Conservation (phyloP, 768 basidiomycete genomes). For the Tulasnella sp. region DNA sequence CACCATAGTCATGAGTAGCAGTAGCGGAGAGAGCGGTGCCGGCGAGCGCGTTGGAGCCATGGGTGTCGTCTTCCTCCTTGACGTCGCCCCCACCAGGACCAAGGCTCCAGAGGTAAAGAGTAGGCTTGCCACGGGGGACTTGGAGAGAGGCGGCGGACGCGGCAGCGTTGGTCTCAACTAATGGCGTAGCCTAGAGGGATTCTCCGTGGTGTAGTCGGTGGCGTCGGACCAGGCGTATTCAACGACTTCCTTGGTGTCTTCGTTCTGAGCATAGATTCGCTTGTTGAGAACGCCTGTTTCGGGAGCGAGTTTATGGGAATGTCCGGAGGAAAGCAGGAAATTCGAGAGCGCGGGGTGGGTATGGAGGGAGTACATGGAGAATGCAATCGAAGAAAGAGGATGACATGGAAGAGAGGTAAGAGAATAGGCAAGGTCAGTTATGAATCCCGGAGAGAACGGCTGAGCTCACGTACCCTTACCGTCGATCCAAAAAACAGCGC, state of each 20-base stretch:
- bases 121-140: neutral
- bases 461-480: neutral
- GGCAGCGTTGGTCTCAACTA: neutral
- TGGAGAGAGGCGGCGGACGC: slow-evolving; percentile 9
- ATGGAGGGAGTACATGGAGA: neutral
- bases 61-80: slow-evolving; percentile 1
- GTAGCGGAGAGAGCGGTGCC: neutral
- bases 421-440: neutral
- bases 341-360: neutral
- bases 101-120: neutral
- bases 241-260: slow-evolving; percentile 17
- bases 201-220: slow-evolving; percentile 12
- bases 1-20: neutral
- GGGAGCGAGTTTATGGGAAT: neutral
- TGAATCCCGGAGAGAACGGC: neutral
- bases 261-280: neutral
- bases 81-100: neutral
- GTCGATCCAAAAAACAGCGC: slow-evolving; percentile 16
- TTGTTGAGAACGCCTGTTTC: slow-evolving; percentile 3
- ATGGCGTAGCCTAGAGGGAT: slow-evolving; percentile 2
- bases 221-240: slow-evolving; percentile 19
- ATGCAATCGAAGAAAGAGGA: neutral
- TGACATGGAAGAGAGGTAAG: neutral
- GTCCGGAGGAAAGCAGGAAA: neutral
- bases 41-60: neutral